Evolutionary conservation across 257 asterid species (phyloP), one percentile per base, ranked within the genome.

Genomic region (Fraxinus excelsior): DNA sequence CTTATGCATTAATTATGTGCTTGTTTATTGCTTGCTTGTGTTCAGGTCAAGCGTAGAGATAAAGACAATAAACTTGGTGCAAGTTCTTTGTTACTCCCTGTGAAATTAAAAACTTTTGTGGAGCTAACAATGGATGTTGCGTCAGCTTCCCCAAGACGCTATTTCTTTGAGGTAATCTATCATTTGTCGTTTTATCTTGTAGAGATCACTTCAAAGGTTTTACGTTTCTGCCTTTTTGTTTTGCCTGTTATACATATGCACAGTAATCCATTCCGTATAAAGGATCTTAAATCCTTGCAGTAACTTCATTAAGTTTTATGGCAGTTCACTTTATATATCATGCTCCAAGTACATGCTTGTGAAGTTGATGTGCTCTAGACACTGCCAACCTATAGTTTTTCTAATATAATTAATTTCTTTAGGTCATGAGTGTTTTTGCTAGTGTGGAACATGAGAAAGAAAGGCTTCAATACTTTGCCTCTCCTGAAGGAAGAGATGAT

Each of bases 401-500:
- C 60, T 79, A 46, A 70, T 68, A 44, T 73, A 19, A 19, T 29
- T 77, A 31, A 32, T 42, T 78, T 76, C 78, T 72, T 74, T 88
- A 95, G 99, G 92, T 93, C 78, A 90, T 93, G 98, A 89, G 97
- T 87, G 84, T 60, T 82, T 95, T 91, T 84, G 99, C 99, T 42
- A 86, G 82, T 78, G 97, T 96, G 70, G 88, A 90, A 82, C 99
- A 96, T 80, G 99, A 96, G 83, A 91, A 88, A 87, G 98, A 96
- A 88, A 91, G 96, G 87, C 96, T 96, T 71, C 92, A 85, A 69
- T 90, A 91, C 82, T 96, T 95, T 82, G 88, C 89, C 81, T 96
- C 98, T 14, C 86, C 99, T 34, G 97, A 96, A 91, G 99, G 99
- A 84, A 88, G 99, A 81, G 99, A 96, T 85, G 98, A 96, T 85